These are phyloP conservation scores for Saccharum hybrid DNA, from an alignment of 202 grass and related monocot genomes.

Conservation along the genomic window DNA sequence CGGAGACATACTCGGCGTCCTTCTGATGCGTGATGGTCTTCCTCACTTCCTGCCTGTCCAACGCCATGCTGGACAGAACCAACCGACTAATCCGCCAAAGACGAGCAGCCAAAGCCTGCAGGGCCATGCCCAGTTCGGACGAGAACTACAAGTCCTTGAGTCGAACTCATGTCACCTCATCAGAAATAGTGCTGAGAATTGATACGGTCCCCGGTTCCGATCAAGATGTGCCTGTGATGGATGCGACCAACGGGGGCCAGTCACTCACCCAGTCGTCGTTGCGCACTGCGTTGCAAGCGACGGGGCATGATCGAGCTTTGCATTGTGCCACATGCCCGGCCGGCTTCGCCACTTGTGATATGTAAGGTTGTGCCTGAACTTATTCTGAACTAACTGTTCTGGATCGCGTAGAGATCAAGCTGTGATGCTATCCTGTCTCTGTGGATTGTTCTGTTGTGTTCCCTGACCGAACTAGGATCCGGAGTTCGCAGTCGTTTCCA, in stretches of 20 bases:
- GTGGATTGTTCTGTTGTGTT: conserved; percentile 17
- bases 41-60: conserved; percentile 9
- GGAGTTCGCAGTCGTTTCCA: conserved; percentile 42
- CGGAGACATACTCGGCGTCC: neutral
- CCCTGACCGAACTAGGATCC: conserved; percentile 41
- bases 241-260: too few relatives aligned
- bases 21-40: conserved; percentile 12
- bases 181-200: neutral
- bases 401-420: conserved; percentile 15
- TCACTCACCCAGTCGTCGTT: neutral
- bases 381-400: conserved; percentile 56
- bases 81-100: conserved; percentile 31
- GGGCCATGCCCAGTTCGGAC: conserved; percentile 37
- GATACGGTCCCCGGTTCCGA: neutral
- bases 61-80: conserved; percentile 20
- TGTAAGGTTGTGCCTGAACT: conserved; percentile 52
- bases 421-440: conserved; percentile 11
- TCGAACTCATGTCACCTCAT: conserved; percentile 31
- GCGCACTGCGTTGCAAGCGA: neutral
- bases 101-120: conserved; percentile 36
- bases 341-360: conserved; percentile 44
- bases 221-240: conserved; percentile 1
- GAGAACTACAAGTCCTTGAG: conserved; percentile 35
- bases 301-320: conserved; percentile 16
- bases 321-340: conserved; percentile 47